Conservation (phyloP, 169 alveolate genomes). For the Plasmodium malariae region DNA sequence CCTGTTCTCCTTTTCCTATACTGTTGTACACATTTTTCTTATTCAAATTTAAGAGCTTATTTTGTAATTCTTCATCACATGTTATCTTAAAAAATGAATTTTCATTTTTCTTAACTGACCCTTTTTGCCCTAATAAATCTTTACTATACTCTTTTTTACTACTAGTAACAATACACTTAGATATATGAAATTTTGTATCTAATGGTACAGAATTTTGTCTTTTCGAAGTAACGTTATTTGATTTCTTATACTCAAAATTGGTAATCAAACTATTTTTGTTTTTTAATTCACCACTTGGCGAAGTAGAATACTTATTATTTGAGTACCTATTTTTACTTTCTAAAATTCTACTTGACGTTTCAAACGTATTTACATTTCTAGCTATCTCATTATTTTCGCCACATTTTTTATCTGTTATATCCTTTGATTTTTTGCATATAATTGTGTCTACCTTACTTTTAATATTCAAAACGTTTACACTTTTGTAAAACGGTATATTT, state of each 20-base stretch:
- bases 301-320: neutral
- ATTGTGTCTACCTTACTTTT: constrained; percentile 67
- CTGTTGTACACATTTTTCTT: constrained; percentile 7
- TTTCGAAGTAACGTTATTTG: neutral
- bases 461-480: constrained; percentile 22
- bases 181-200: neutral
- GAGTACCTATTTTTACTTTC: neutral
- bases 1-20: neutral
- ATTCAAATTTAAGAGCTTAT: constrained; percentile 43
- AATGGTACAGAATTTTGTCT: constrained; percentile 11
- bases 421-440: constrained; percentile 15
- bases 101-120: neutral
- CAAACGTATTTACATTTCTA: constrained; percentile 4
- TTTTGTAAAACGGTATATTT: constrained; percentile 2
- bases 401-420: neutral
- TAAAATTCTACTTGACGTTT: neutral
- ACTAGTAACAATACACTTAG: neutral
- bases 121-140: neutral
- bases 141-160: neutral
- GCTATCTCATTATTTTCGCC: neutral
- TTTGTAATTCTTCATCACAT: constrained; percentile 38
- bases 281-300: neutral
- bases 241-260: neutral
- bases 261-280: neutral
- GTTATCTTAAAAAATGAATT: neutral